These are phyloP conservation scores for Verticillium tricorpus DNA, from an alignment of 2,329 filamentous ascomycete species.

Conservation along the genomic window DNA sequence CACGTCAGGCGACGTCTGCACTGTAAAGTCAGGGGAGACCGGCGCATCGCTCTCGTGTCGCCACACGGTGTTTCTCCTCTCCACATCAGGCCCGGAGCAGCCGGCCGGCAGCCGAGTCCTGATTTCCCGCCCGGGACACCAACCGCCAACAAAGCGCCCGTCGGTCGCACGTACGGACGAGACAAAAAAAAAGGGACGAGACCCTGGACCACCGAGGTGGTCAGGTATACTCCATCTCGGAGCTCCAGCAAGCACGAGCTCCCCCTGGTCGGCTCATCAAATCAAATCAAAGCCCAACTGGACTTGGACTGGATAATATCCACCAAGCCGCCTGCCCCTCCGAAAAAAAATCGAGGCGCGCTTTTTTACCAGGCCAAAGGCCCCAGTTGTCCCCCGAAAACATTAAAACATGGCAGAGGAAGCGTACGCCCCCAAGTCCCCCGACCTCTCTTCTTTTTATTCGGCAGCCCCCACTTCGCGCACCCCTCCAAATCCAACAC, in stretches of 20 bases:
- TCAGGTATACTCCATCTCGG: neutral
- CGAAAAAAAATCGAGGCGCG: neutral
- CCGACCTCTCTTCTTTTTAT: constrained; percentile 54
- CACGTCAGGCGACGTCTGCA: neutral
- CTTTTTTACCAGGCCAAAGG: neutral
- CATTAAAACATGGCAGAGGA: constrained; percentile 42
- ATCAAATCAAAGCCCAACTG: neutral
- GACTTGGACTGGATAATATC: neutral
- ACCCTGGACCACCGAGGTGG: neutral
- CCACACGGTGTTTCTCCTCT: neutral
- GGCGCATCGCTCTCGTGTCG: neutral
- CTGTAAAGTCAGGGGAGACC: neutral
- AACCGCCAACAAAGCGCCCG: neutral
- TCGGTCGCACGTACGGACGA: neutral
- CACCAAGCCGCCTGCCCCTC: neutral
- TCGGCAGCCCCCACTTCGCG: constrained; percentile 26
- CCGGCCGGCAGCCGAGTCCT: neutral
- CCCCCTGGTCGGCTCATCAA: neutral
- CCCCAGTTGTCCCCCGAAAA: constrained; percentile 1
- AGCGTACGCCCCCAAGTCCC: constrained; percentile 53
- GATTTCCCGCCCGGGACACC: neutral
- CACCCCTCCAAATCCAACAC: constrained; percentile 17
- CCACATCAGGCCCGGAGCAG: neutral
- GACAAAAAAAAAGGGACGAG: neutral
- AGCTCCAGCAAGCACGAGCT: neutral